phyloP scores from a whole-genome alignment of 768 basidiomycete species.

The Tulasnella calospora region DNA sequence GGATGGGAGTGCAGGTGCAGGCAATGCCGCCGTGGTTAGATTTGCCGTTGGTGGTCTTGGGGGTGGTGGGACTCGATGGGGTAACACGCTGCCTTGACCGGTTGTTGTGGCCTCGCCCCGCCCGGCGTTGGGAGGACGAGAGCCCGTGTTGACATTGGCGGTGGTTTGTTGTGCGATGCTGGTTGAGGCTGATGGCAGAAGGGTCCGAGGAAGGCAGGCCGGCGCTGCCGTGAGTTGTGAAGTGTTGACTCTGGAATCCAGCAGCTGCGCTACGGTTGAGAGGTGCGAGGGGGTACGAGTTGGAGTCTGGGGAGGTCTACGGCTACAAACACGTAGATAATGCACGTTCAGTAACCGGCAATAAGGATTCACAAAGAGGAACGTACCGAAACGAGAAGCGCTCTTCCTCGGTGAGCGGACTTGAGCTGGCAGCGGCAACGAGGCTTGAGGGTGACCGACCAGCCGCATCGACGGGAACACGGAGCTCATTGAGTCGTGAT shows the following conservation, averaged over 20 bases:
- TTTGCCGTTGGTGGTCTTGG: too few relatives aligned
- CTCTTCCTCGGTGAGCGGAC: too few relatives aligned
- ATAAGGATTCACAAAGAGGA: neutral
- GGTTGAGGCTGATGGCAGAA: too few relatives aligned
- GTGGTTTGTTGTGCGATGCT: too few relatives aligned
- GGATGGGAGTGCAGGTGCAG: too few relatives aligned
- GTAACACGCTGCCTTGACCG: too few relatives aligned
- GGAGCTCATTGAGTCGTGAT: neutral
- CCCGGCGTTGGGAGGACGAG: too few relatives aligned
- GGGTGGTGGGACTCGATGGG: too few relatives aligned
- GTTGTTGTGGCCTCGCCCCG: too few relatives aligned
- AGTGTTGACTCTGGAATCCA: neutral
- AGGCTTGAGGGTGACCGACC: neutral
- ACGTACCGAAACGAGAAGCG: neutral
- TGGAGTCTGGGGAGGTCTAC: neutral
- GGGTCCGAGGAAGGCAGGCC: neutral
- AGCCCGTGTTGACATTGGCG: too few relatives aligned
- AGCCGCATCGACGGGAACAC: neutral
- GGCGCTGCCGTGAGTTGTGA: neutral
- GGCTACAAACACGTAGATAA: neutral
- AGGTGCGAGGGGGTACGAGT: neutral
- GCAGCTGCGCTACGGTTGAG: neutral
- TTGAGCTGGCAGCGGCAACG: neutral
- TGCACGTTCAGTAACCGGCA: neutral
- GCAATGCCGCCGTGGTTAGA: too few relatives aligned